Evolutionary conservation across 345 rosid genomes (phyloP).

Genomic region (Acer saccharum): DNA sequence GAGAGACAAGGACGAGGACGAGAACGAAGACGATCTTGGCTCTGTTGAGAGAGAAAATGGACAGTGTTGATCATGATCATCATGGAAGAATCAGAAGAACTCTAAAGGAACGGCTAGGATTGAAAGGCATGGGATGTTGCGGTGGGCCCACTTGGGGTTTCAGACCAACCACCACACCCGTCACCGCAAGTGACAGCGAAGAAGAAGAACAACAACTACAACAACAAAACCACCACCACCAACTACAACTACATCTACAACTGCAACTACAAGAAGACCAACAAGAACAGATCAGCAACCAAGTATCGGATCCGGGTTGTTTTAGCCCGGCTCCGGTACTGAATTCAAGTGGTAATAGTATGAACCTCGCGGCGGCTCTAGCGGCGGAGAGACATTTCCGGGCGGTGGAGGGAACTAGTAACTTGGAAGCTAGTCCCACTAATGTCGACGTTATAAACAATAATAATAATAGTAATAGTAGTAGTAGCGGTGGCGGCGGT

Average conservation of each 20-base stretch:
- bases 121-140: slow-evolving; percentile 67
- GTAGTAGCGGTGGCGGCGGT: neutral
- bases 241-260: neutral
- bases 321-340: slow-evolving; percentile 16
- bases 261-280: neutral
- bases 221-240: neutral
- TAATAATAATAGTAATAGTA: neutral
- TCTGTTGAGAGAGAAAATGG: slow-evolving; percentile 59
- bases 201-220: slow-evolving; percentile 16
- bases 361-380: slow-evolving; percentile 90
- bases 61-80: slow-evolving; percentile 38
- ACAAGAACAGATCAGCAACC: neutral
- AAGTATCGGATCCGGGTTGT: slow-evolving; percentile 24
- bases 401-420: slow-evolving; percentile 25
- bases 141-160: slow-evolving; percentile 71
- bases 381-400: slow-evolving; percentile 76
- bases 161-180: slow-evolving; percentile 40
- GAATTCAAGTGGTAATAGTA: slow-evolving; percentile 30
- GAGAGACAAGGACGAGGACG: slow-evolving; percentile 36
- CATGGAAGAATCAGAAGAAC: slow-evolving; percentile 27
- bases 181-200: slow-evolving; percentile 45
- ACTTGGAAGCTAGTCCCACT: neutral
- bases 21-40: slow-evolving; percentile 35
- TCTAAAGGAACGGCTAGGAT: slow-evolving; percentile 66
- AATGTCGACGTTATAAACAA: neutral